Evolutionary conservation across 2,329 filamentous ascomycete species (phyloP).

Genomic region (Fusarium siculi): DNA sequence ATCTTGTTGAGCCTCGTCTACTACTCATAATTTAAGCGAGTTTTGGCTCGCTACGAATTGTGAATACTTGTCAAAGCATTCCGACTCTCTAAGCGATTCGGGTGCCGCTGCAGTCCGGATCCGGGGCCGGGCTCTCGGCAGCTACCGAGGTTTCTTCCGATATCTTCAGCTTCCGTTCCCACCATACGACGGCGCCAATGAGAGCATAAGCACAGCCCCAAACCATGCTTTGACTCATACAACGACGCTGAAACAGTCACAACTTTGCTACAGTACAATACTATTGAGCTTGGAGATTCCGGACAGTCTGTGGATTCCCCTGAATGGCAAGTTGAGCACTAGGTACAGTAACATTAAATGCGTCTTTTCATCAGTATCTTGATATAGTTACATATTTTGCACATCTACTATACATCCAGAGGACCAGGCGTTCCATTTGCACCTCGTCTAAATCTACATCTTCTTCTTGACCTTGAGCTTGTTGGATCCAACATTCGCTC

Average conservation of each 20-base stretch:
- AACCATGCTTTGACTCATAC: neutral
- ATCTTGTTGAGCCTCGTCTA: neutral
- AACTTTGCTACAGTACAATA: neutral
- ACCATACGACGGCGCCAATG: constrained; percentile 3
- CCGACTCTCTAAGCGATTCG: neutral
- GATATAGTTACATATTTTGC: constrained; percentile 47
- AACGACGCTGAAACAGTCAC: neutral
- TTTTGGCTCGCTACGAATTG: neutral
- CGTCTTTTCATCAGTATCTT: constrained; percentile 41
- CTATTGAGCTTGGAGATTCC: neutral
- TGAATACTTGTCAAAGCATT: neutral
- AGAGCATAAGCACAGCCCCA: constrained; percentile 29
- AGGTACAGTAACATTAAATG: constrained; percentile 6
- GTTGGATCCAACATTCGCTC: constrained; percentile 73
- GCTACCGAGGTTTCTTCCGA: constrained; percentile 18
- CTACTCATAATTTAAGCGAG: neutral
- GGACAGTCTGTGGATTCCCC: neutral
- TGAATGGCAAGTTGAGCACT: neutral
- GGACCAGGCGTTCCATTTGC: constrained; percentile 1
- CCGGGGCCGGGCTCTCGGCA: constrained; percentile 31
- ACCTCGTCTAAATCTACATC: constrained; percentile 41
- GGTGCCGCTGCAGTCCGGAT: constrained; percentile 12
- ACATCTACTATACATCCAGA: constrained; percentile 45
- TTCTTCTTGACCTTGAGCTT: constrained; percentile 52
- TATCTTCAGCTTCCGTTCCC: constrained; percentile 9